phyloP scores from a whole-genome alignment of 2,329 filamentous ascomycete genomes.

The Aspergillus pseudoglaucus region DNA sequence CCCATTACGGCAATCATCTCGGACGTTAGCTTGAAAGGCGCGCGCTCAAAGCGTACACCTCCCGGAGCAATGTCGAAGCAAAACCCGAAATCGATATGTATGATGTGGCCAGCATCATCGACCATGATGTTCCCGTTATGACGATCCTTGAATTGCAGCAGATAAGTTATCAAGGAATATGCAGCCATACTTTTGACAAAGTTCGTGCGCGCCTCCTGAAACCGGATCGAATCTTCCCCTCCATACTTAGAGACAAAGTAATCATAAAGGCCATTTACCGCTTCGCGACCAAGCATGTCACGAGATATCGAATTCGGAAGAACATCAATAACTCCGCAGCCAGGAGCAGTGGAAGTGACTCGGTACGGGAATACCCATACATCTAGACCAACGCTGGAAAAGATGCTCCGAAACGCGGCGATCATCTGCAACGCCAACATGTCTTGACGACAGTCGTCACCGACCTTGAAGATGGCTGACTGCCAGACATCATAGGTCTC shows the following conservation, averaged over 20 bases:
- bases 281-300: constrained; percentile 96
- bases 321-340: constrained; percentile 96
- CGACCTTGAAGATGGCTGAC: constrained; percentile 98
- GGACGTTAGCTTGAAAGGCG: constrained; percentile 92
- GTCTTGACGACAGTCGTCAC: constrained; percentile 96
- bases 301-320: constrained; percentile 95
- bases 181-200: constrained; percentile 99
- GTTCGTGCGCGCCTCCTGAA: constrained; percentile 91
- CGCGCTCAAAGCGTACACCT: constrained; percentile 94
- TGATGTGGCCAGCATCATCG: constrained; percentile 90
- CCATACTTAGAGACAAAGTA: constrained; percentile 98
- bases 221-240: constrained; percentile 87
- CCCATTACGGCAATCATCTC: constrained; percentile 99
- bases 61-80: constrained; percentile 98
- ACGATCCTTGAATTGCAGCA: constrained; percentile 97
- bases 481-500: constrained; percentile 93
- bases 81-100: constrained; percentile 99
- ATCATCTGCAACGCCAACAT: constrained; percentile 97
- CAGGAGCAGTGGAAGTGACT: constrained; percentile 92
- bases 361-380: constrained; percentile 96
- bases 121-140: constrained; percentile 99
- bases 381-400: constrained; percentile 87
- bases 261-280: constrained; percentile 95
- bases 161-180: constrained; percentile 92
- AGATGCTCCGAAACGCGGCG: constrained; percentile 92